These are phyloP conservation scores for Yarrowia osloensis DNA, from an alignment of 805 yeast genomes.

Conservation along the genomic window DNA sequence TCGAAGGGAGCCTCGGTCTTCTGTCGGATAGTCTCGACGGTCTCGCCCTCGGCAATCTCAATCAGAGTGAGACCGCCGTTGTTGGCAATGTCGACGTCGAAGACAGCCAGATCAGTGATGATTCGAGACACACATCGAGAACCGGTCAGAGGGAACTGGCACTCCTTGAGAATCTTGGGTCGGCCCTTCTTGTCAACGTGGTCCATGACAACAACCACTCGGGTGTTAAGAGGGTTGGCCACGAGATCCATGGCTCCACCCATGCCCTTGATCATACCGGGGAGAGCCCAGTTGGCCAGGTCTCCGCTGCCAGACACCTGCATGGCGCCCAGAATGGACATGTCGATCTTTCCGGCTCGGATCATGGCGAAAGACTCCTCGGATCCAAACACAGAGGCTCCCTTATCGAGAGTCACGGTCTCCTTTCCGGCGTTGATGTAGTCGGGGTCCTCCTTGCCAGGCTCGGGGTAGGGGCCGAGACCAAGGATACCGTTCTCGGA, in stretches of 20 bases:
- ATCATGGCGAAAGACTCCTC: constrained; percentile 56
- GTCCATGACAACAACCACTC: constrained; percentile 52
- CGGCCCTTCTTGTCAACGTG: constrained; percentile 52
- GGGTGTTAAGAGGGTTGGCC: constrained; percentile 49
- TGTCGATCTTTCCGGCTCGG: constrained; percentile 50
- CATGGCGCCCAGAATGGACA: constrained; percentile 53
- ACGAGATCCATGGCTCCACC: constrained; percentile 60
- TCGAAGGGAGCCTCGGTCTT: constrained; percentile 49
- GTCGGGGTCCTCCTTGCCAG: constrained; percentile 52
- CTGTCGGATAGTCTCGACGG: constrained; percentile 46
- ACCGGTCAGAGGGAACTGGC: constrained; percentile 53
- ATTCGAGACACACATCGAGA: constrained; percentile 49
- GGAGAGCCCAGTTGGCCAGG: constrained; percentile 56
- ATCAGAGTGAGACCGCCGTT: constrained; percentile 46
- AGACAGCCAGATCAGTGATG: constrained; percentile 52
- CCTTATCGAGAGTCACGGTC: constrained; percentile 50
- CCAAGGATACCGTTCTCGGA: constrained; percentile 55
- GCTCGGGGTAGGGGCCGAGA: constrained; percentile 50
- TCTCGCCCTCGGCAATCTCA: constrained; percentile 48
- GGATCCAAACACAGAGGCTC: constrained; percentile 53
- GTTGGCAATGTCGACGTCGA: constrained; percentile 47
- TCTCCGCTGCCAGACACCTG: constrained; percentile 54
- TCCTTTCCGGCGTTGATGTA: constrained; percentile 56
- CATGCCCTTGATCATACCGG: constrained; percentile 55
- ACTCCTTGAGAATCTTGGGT: constrained; percentile 50